Conservation (phyloP, 2,329 filamentous ascomycete genomes). For the Ascochyta viciae-villosae region DNA sequence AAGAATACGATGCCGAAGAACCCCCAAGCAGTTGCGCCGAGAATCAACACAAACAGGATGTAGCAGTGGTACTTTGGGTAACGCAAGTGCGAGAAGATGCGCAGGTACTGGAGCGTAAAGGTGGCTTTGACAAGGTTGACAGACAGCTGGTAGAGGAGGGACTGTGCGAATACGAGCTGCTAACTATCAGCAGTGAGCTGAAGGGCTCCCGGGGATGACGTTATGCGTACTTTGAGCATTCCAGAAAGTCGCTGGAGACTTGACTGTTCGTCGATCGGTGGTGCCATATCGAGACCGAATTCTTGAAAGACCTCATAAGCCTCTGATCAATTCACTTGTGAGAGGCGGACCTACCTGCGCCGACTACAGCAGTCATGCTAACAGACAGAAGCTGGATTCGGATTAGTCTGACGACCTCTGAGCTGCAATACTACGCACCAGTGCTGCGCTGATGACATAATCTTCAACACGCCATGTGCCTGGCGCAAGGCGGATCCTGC, state of each 20-base stretch:
- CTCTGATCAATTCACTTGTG: neutral
- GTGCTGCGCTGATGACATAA: conserved; percentile 32
- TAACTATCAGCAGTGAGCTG: neutral
- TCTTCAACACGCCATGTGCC: conserved; percentile 33
- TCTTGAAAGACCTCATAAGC: conserved; percentile 5
- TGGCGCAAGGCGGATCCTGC: conserved; percentile 24
- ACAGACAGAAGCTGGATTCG: conserved; percentile 34
- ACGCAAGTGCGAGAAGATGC: conserved; percentile 28
- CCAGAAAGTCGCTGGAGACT: conserved; percentile 9
- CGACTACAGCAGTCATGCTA: conserved; percentile 34
- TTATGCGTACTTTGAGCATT: conserved; percentile 28
- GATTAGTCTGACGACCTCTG: conserved; percentile 2
- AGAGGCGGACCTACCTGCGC: conserved; percentile 21
- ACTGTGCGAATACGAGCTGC: conserved; percentile 42
- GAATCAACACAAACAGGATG: conserved; percentile 23
- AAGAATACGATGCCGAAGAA: conserved; percentile 39
- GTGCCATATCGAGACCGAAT: conserved; percentile 1
- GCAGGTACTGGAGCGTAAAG: conserved; percentile 42
- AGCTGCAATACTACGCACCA: conserved; percentile 26
- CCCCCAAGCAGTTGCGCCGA: conserved; percentile 34
- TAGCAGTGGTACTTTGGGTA: conserved; percentile 23
- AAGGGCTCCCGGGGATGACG: neutral
- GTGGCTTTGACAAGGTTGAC: conserved; percentile 44
- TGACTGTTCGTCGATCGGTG: neutral
- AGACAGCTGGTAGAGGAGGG: conserved; percentile 40